Conservation (phyloP, 805 yeast species). For the Pichia deserticola region DNA sequence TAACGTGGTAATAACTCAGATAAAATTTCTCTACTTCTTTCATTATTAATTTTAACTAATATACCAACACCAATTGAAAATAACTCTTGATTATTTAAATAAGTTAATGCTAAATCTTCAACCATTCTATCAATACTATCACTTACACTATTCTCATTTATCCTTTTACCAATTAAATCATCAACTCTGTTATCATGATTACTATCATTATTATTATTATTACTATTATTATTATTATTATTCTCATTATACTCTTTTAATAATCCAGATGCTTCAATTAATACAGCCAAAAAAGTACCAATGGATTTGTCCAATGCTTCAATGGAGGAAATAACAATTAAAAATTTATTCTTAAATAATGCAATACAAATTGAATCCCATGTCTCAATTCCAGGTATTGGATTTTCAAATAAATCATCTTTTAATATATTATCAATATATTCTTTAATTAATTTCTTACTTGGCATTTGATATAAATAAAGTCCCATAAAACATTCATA, state of each 20-base stretch:
- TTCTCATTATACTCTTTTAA: conserved; percentile 33
- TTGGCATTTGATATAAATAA: conserved; percentile 50
- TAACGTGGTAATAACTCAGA: conserved; percentile 54
- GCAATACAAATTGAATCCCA: conserved; percentile 55
- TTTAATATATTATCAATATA: conserved; percentile 32
- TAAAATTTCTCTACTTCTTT: conserved; percentile 37
- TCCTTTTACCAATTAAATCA: not conserved
- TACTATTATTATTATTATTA: conserved; percentile 6
- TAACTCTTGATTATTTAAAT: conserved; percentile 42
- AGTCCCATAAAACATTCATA: conserved; percentile 47
- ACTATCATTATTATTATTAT: conserved; percentile 6
- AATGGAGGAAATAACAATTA: conserved; percentile 50
- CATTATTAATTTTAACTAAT: conserved; percentile 40
- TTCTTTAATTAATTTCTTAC: conserved; percentile 34
- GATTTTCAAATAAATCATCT: conserved; percentile 15
- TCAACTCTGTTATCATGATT: too few relatives aligned
- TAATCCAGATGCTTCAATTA: conserved; percentile 59
- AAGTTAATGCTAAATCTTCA: conserved; percentile 47
- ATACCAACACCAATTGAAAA: conserved; percentile 69
- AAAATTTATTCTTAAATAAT: conserved; percentile 46
- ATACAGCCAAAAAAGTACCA: conserved; percentile 52
- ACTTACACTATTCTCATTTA: conserved; percentile 10
- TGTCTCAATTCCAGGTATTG: conserved; percentile 31
- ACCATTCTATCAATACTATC: conserved; percentile 33
- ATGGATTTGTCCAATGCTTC: conserved; percentile 57